Conservation (phyloP, 164 flowering plant genomes). For the Sextonia rubra region DNA sequence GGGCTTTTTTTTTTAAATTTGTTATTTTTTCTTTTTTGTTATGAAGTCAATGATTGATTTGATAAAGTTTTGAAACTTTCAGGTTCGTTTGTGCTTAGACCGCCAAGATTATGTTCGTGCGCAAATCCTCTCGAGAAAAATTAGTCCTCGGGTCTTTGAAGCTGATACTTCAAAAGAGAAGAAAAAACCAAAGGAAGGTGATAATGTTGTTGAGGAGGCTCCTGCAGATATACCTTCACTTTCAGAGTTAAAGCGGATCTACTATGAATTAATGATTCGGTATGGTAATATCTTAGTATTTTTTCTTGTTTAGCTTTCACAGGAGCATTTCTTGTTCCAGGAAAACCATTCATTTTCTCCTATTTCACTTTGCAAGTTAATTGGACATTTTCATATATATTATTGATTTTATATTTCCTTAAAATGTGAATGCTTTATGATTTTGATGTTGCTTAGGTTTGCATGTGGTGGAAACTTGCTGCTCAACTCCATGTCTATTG, state of each 20-base stretch:
- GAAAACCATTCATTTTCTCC: background rate
- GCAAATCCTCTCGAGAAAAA: conserved; percentile 90
- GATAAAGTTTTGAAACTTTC: conserved; percentile 1
- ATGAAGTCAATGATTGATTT: background rate
- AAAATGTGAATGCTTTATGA: no score
- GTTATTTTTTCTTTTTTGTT: background rate
- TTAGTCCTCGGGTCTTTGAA: conserved; percentile 86
- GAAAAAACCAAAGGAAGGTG: conserved; percentile 95
- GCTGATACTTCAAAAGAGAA: conserved; percentile 80
- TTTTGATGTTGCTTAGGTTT: no score
- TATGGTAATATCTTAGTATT: conserved; percentile 11
- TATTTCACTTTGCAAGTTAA: background rate
- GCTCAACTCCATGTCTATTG: no score
- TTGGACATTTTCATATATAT: no score
- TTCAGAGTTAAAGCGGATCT: conserved; percentile 77
- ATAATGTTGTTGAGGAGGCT: conserved; percentile 79
- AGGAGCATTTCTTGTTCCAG: background rate
- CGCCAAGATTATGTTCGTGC: conserved; percentile 95
- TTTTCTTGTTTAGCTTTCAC: background rate
- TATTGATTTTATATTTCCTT: no score
- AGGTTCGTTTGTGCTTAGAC: conserved; percentile 94
- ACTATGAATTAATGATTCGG: conserved; percentile 89
- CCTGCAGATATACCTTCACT: conserved; percentile 71
- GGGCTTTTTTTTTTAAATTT: background rate
- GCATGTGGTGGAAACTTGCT: no score